A percentile compares a stretch with the other conserved stretches of the same genome.
Conservation (phyloP, 305 asterid genomes). For the Plantago lanceolata region DNA sequence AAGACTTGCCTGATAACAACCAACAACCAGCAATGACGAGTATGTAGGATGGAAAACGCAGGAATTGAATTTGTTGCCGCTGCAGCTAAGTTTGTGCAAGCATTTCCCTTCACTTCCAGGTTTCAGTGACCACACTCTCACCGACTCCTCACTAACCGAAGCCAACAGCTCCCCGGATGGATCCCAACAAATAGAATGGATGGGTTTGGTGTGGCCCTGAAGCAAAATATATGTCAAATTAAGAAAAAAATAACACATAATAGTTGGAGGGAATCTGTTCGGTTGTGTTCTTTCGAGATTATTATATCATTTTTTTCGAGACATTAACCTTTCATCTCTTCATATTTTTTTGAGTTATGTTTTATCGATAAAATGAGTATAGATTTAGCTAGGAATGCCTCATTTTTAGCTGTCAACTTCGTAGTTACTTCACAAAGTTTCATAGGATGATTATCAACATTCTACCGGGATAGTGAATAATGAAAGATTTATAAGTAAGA, state of each 20-base stretch:
- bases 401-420: too few species aligned
- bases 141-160: conserved; percentile 88
- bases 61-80: conserved; percentile 80
- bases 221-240: background rate
- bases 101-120: conserved; percentile 84
- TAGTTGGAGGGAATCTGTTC: too few species aligned
- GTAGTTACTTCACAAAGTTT: too few species aligned
- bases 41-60: conserved; percentile 91
- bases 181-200: conserved; percentile 86
- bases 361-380: too few species aligned
- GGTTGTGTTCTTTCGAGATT: too few species aligned
- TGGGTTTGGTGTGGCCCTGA: conserved; percentile 79
- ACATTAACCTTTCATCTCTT: too few species aligned
- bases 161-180: conserved; percentile 85
- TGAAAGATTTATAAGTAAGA: too few species aligned
- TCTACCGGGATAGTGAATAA: too few species aligned
- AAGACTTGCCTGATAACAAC: conserved; percentile 85
- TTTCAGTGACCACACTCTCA: conserved; percentile 74
- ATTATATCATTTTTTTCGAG: too few species aligned
- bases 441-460: too few species aligned
- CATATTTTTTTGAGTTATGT: too few species aligned
- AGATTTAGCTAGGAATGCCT: too few species aligned
- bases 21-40: conserved; percentile 73
- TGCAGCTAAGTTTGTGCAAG: conserved; percentile 77
- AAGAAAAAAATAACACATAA: background rate